These are phyloP conservation scores for Solanum gandarillasii DNA, from an alignment of 257 asterid species.

Conservation along the genomic window DNA sequence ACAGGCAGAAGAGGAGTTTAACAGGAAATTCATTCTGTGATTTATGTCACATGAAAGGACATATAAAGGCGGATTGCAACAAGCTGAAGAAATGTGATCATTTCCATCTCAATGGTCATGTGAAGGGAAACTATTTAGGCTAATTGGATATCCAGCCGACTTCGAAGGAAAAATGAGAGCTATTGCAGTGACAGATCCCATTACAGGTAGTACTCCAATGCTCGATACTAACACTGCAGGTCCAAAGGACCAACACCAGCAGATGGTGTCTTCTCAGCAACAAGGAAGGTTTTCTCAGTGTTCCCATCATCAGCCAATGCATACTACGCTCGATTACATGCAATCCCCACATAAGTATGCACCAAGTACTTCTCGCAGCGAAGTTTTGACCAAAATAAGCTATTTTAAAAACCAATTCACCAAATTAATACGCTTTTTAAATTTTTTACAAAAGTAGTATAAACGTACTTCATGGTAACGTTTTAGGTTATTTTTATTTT, in stretches of 20 bases:
- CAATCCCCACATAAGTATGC: neutral
- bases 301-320: neutral
- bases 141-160: neutral
- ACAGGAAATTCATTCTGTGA: neutral
- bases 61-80: neutral
- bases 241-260: neutral
- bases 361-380: neutral
- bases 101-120: neutral
- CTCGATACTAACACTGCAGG: neutral
- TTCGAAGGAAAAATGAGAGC: neutral
- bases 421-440: no score
- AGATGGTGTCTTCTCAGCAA: neutral
- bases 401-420: no score
- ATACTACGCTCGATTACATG: no score
- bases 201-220: neutral
- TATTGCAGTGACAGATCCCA: neutral
- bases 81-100: neutral
- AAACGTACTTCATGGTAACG: no score
- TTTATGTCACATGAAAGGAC: neutral
- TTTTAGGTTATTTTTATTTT: no score
- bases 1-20: neutral
- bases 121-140: neutral
- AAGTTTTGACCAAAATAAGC: no score
- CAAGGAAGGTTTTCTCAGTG: neutral
- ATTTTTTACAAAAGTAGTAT: no score